A percentile compares a stretch with the other conserved stretches of the same genome.
These are phyloP conservation scores for Volvox carteri DNA, from an alignment of 163 green algal genomes.

Conservation along the genomic window DNA sequence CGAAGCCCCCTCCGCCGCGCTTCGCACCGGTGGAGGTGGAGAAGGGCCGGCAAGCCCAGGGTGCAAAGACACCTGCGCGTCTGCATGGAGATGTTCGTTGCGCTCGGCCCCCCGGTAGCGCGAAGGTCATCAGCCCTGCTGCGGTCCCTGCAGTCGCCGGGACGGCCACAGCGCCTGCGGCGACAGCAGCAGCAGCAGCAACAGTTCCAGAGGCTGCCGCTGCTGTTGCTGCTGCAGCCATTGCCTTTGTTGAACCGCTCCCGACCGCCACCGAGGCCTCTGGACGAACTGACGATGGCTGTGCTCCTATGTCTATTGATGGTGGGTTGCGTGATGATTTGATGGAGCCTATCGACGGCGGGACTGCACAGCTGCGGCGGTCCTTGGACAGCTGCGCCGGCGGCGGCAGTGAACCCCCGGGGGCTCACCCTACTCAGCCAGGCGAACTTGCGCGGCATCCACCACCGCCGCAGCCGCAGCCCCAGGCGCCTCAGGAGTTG, in stretches of 20 bases:
- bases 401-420: too few species aligned
- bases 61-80: neutral
- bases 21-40: neutral
- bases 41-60: neutral
- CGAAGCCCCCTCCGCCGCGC: neutral
- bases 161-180: too few species aligned
- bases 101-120: neutral
- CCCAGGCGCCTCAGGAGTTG: neutral
- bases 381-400: neutral
- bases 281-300: neutral
- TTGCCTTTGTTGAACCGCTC: too few species aligned
- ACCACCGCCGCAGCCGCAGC: neutral
- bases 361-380: neutral
- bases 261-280: too few species aligned
- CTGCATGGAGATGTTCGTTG: too few species aligned
- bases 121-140: too few species aligned
- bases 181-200: too few species aligned
- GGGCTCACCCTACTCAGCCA: too few species aligned
- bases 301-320: neutral
- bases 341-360: neutral
- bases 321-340: neutral
- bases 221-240: too few species aligned
- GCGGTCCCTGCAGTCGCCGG: neutral
- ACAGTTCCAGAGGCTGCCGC: too few species aligned
- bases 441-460: neutral